Base-by-base conservation (phyloP, 2,329 filamentous ascomycete genomes). In the Venturia asperata region DNA sequence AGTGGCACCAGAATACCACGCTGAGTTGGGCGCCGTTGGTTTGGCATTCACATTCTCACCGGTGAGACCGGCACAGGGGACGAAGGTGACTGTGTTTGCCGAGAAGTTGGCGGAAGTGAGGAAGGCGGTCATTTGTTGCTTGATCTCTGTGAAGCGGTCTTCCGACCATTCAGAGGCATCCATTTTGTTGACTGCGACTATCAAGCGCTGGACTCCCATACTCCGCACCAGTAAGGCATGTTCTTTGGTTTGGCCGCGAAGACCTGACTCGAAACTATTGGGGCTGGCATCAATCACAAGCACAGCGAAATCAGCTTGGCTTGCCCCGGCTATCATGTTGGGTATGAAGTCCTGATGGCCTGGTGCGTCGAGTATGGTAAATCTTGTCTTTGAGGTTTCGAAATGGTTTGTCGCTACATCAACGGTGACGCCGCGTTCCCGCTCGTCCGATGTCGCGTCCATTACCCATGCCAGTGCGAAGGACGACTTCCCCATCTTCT, bases 311-410 rank as follows among this genome's bases (percentile, higher is more conserved):
- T 99, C 94, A 11, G 94, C 95, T 76, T 97, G 93, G 66, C 90
- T 94, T 3, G 93, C 92, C 17, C 94, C 94, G 1, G 93, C 93
- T 74, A 99, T 97, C 94, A 99, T 99, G 75, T 97, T 99, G 0
- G 94, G 94, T 24, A 99, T 92, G 73, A 97, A 99, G 74, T 99
- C 94, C 67, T 87, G 85, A 76, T 99, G 94, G 0, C 94, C 94
- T 0, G 94, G 94, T 0, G 94, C 93, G 74, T 99, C 94, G 5
- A 99, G 82, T 58, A 99, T 96, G 1, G 94, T 97, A 72, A 97
- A 97, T 13, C 83, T 84, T 0, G 91, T 94, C 63, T 83, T 88
- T 1, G 90, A 87, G 0, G 95, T 99, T 73, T 95, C 90, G 72
- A 99, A 99, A 68, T 92, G 87, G 73, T 96, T 96, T 21, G 90